A percentile compares a stretch with the other conserved stretches of the same genome.
phyloP scores from a whole-genome alignment of 352 stramenopile species.

The Phytophthora fragariaefolia region DNA sequence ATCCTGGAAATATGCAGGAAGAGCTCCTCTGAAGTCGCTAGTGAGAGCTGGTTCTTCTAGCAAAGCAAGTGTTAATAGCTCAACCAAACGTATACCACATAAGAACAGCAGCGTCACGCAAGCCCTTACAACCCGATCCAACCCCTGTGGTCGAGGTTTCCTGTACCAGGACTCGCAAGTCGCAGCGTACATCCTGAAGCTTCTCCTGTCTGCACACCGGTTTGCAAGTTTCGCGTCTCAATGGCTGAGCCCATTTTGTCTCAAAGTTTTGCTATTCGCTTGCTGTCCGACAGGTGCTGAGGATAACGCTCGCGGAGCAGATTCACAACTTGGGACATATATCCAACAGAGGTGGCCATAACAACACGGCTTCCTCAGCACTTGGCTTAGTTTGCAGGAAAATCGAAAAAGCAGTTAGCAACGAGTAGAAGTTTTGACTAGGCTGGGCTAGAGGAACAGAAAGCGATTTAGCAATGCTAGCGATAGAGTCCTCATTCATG shows the following conservation, averaged over 20 bases:
- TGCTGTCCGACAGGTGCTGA: slow-evolving; percentile 2
- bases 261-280: slow-evolving; percentile 6
- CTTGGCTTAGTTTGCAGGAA: slow-evolving; percentile 4
- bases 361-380: not conserved
- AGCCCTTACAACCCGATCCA: no score
- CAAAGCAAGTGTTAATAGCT: slow-evolving; percentile 31
- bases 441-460: not conserved
- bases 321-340: slow-evolving; percentile 4
- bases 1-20: slow-evolving; percentile 19
- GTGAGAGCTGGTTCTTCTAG: slow-evolving; percentile 17
- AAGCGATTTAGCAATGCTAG: not conserved
- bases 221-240: slow-evolving; percentile 11
- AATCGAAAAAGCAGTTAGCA: slow-evolving; percentile 13
- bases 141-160: no score
- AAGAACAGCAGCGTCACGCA: no score
- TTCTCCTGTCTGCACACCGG: slow-evolving; percentile 3
- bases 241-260: slow-evolving; percentile 9
- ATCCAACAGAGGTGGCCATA: slow-evolving; percentile 12
- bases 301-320: slow-evolving; percentile 2
- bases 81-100: slow-evolving; percentile 17
- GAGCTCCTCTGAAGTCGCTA: slow-evolving; percentile 10
- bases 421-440: slow-evolving; percentile 11
- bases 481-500: slow-evolving; percentile 14
- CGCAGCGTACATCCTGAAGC: slow-evolving; percentile 7
- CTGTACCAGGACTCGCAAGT: slow-evolving; percentile 21